Percentiles rank a stretch among this genome's conserved stretches.
These are phyloP conservation scores for Daedaleopsis sinensis DNA, from an alignment of 768 basidiomycete genomes.

Conservation along the genomic window DNA sequence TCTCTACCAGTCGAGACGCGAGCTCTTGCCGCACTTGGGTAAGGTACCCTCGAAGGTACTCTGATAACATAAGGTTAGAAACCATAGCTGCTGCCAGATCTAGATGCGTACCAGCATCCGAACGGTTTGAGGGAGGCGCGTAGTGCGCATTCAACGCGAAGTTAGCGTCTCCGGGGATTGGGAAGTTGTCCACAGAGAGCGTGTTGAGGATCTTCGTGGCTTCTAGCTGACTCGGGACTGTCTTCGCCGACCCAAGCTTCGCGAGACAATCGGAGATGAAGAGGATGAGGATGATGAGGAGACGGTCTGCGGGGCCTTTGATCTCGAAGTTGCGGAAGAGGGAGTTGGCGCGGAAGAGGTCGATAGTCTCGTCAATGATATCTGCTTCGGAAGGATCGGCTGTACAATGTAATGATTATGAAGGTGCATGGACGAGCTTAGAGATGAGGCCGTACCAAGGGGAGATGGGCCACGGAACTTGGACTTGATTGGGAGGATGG, in stretches of 20 bases:
- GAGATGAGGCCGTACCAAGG: conserved; percentile 49
- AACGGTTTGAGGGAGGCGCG: conserved; percentile 71
- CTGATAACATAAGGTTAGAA: conserved; percentile 41
- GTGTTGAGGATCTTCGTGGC: conserved; percentile 89
- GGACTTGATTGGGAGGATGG: conserved; percentile 88
- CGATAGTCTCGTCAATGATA: conserved; percentile 94
- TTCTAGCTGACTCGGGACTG: conserved; percentile 75
- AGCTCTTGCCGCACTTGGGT: conserved; percentile 93
- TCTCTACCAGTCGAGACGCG: conserved; percentile 81
- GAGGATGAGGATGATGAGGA: conserved; percentile 95
- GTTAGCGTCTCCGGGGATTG: conserved; percentile 94
- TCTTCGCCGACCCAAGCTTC: conserved; percentile 76
- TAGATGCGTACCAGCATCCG: conserved; percentile 71
- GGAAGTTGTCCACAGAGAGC: conserved; percentile 89
- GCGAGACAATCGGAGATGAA: conserved; percentile 97
- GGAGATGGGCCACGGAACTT: conserved; percentile 93
- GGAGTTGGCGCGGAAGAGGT: conserved; percentile 98
- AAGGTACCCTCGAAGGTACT: conserved; percentile 89
- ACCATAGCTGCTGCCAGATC: neutral
- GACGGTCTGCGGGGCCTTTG: conserved; percentile 95
- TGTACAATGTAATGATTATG: conserved; percentile 33
- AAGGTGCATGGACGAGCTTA: neutral
- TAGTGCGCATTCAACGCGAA: conserved; percentile 95
- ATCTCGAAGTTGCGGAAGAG: conserved; percentile 99
- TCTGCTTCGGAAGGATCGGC: conserved; percentile 82